phyloP scores from a whole-genome alignment of 768 basidiomycete genomes.

The Lanmaoa rubissima region DNA sequence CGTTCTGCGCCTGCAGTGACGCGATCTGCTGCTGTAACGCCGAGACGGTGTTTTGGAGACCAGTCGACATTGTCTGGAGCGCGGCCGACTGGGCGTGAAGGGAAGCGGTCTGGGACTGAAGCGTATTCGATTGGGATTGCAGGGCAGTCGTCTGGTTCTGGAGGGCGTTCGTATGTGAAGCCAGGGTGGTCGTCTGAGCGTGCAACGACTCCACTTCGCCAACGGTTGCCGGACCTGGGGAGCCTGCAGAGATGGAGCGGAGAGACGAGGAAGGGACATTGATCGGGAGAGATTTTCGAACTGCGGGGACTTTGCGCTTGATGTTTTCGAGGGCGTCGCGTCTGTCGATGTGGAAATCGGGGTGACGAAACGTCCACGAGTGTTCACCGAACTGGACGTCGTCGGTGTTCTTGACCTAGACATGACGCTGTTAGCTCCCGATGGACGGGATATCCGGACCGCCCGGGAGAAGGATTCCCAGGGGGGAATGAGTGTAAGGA shows the following conservation, averaged over 20 bases:
- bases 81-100: conserved; percentile 36
- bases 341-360: conserved; percentile 50
- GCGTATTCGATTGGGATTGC: conserved; percentile 29
- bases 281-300: conserved; percentile 31
- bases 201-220: conserved; percentile 30
- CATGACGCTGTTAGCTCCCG: background rate
- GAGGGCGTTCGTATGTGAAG: conserved; percentile 30
- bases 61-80: conserved; percentile 31
- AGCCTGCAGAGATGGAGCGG: conserved; percentile 24
- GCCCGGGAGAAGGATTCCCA: background rate
- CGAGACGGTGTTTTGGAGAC: conserved; percentile 27
- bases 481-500: background rate
- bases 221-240: conserved; percentile 25
- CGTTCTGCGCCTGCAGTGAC: conserved; percentile 30
- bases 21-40: conserved; percentile 30
- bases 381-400: conserved; percentile 70
- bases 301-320: conserved; percentile 53
- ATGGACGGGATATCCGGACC: conserved; percentile 3
- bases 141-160: conserved; percentile 29
- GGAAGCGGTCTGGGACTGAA: conserved; percentile 30
- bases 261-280: conserved; percentile 29
- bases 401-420: conserved; percentile 77
- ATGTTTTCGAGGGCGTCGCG: conserved; percentile 62
- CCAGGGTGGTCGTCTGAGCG: conserved; percentile 27
- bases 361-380: conserved; percentile 53